phyloP scores from a whole-genome alignment of 192 early-diverging fungal species.

The Coemansia sp. region DNA sequence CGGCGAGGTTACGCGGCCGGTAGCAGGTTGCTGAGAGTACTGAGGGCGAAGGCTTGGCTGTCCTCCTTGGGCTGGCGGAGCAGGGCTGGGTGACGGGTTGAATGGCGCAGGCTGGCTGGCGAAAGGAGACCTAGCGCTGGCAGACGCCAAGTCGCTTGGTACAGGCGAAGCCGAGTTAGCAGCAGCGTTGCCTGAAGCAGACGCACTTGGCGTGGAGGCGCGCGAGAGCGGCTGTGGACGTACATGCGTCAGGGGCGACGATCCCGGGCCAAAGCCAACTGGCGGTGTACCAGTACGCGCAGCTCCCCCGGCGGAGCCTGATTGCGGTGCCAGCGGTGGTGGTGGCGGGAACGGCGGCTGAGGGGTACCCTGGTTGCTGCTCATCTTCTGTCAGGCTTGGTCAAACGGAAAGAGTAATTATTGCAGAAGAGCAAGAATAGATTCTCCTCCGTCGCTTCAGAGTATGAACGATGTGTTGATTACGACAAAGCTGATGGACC shows the following conservation, averaged over 20 bases:
- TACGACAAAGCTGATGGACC: constrained; percentile 1
- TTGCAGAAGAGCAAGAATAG: neutral
- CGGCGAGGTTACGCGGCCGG: constrained; percentile 42
- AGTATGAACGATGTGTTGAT: neutral
- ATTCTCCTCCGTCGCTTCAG: neutral
- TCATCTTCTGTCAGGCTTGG: neutral
- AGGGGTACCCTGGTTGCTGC: neutral
- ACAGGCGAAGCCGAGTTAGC: constrained; percentile 8
- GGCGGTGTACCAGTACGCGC: constrained; percentile 36
- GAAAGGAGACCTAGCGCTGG: constrained; percentile 30
- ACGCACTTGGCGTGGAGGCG: constrained; percentile 35
- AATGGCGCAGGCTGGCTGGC: constrained; percentile 41
- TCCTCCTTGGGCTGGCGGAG: constrained; percentile 16
- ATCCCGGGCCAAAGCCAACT: constrained; percentile 51
- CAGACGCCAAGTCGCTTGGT: constrained; percentile 7
- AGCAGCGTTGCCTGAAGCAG: neutral
- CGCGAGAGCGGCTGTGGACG: constrained; percentile 44
- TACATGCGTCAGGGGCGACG: constrained; percentile 47
- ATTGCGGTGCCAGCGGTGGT: constrained; percentile 31
- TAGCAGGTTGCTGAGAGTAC: constrained; percentile 11
- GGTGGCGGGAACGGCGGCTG: constrained; percentile 17
- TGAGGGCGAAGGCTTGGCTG: constrained; percentile 16
- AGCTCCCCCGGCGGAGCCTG: constrained; percentile 15
- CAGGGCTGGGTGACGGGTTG: constrained; percentile 25
- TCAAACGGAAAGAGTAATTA: neutral